phyloP scores from a whole-genome alignment of 179 eudicot genomes.

The Sideroxylon spinosum region DNA sequence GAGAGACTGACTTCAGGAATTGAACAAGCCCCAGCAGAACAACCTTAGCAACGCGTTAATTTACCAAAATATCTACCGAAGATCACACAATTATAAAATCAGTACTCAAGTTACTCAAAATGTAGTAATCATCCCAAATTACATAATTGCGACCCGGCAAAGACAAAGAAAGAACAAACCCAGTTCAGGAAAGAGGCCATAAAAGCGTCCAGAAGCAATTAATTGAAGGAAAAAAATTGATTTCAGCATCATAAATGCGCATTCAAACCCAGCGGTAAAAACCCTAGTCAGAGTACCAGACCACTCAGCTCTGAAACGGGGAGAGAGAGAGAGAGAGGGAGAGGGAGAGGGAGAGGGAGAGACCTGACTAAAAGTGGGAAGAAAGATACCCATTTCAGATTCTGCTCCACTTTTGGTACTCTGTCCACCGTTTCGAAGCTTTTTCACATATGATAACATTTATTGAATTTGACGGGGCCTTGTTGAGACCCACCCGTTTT shows the following conservation, averaged over 20 bases:
- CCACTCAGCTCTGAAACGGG: slow-evolving; percentile 25
- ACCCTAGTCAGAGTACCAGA: slow-evolving; percentile 31
- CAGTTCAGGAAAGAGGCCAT: slow-evolving; percentile 25
- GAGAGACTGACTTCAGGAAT: too few relatives aligned
- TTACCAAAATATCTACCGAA: slow-evolving; percentile 12
- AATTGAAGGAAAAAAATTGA: slow-evolving; percentile 30
- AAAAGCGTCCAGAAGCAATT: slow-evolving; percentile 25
- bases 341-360: slow-evolving; percentile 15
- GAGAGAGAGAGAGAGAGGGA: slow-evolving; percentile 18
- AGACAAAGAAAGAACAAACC: slow-evolving; percentile 26
- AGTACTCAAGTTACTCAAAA: neutral
- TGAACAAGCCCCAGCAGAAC: neutral
- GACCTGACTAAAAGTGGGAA: slow-evolving; percentile 26
- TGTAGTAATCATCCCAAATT: neutral
- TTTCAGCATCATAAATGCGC: slow-evolving; percentile 39
- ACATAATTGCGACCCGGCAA: slow-evolving; percentile 6
- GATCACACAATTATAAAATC: neutral
- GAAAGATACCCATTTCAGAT: slow-evolving; percentile 45
- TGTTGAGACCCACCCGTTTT: slow-evolving; percentile 12
- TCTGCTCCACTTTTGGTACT: slow-evolving; percentile 29
- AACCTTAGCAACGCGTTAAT: too few relatives aligned
- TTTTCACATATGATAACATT: slow-evolving; percentile 19
- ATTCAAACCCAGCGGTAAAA: slow-evolving; percentile 29
- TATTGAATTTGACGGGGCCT: slow-evolving; percentile 18
- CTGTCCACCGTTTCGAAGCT: slow-evolving; percentile 27